Conservation (phyloP, 2,329 filamentous ascomycete genomes). For the Penicillium sp. region DNA sequence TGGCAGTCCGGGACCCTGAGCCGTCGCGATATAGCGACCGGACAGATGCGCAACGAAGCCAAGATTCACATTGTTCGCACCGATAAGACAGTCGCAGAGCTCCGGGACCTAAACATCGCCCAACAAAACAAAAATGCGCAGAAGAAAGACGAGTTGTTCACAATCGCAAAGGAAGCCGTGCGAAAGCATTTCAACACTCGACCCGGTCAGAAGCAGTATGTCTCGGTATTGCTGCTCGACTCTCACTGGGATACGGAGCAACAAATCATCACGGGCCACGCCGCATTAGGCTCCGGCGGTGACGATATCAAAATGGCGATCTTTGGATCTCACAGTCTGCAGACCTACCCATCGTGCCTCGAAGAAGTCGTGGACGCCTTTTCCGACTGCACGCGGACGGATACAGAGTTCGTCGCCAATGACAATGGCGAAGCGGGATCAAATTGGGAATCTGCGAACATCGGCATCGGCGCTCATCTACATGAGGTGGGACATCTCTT, state of each 20-base stretch:
- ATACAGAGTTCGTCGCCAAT: conserved; percentile 77
- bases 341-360: conserved; percentile 84
- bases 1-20: conserved; percentile 85
- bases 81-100: conserved; percentile 80
- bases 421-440: conserved; percentile 84
- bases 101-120: conserved; percentile 73
- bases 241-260: conserved; percentile 77
- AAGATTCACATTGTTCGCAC: conserved; percentile 83
- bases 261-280: conserved; percentile 75
- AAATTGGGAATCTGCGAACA: conserved; percentile 92
- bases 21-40: conserved; percentile 67
- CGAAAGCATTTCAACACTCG: conserved; percentile 72
- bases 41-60: conserved; percentile 83
- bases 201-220: conserved; percentile 80
- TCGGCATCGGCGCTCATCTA: conserved; percentile 89
- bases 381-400: conserved; percentile 84
- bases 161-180: conserved; percentile 75
- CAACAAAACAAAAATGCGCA: conserved; percentile 73
- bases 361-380: conserved; percentile 91
- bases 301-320: conserved; percentile 80
- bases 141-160: conserved; percentile 72
- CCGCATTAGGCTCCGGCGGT: conserved; percentile 73
- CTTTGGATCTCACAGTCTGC: conserved; percentile 88
- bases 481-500: conserved; percentile 90
- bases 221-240: conserved; percentile 84